Conservation (phyloP, 495 filamentous ascomycete species). For the Podospora anserina region DNA sequence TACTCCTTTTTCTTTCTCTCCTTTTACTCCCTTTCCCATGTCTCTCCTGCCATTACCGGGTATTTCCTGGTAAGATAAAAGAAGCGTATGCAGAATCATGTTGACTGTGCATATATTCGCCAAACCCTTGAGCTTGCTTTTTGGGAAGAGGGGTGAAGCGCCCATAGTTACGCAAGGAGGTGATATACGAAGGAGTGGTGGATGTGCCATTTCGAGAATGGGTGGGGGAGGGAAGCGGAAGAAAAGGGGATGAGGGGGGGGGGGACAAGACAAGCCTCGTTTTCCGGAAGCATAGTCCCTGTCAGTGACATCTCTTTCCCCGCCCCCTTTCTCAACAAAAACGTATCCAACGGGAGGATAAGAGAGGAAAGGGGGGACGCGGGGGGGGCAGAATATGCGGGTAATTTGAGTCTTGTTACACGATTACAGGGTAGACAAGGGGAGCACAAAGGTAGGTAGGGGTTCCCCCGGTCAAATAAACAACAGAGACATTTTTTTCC, state of each 20-base stretch:
- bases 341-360: background rate
- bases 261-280: background rate
- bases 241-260: background rate
- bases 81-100: background rate
- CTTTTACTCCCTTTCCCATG: background rate
- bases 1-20: background rate
- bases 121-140: background rate
- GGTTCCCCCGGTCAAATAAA: background rate
- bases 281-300: background rate
- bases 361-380: background rate
- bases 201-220: background rate
- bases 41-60: background rate
- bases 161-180: background rate
- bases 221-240: background rate
- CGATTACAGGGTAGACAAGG: background rate
- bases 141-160: background rate
- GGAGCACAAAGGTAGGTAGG: background rate
- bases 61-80: background rate
- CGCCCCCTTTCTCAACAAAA: background rate
- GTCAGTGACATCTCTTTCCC: background rate
- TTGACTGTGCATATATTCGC: background rate
- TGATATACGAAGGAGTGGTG: background rate
- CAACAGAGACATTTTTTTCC: background rate
- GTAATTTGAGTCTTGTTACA: background rate
- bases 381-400: background rate